Percentiles rank a stretch among this genome's conserved stretches.
phyloP scores from a whole-genome alignment of 176 grass and related monocot species.

The Cenchrus purpureus region DNA sequence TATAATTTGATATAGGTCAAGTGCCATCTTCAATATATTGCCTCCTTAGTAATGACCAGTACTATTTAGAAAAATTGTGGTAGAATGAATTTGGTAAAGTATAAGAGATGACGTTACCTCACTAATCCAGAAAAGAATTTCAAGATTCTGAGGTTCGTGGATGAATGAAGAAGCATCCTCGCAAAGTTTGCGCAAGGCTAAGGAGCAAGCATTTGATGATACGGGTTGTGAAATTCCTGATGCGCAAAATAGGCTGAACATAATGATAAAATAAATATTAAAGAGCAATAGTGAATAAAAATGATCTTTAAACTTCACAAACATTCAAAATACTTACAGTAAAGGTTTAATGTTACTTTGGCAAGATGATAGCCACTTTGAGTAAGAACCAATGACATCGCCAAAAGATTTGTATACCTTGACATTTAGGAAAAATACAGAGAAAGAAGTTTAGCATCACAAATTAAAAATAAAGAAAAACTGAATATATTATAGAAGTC shows the following conservation, averaged over 20 bases:
- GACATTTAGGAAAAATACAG: conserved; percentile 37
- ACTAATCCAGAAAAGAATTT: conserved; percentile 94
- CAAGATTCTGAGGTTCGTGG: conserved; percentile 76
- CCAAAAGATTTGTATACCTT: conserved; percentile 94
- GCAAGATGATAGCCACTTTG: conserved; percentile 83
- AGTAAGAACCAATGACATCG: conserved; percentile 92
- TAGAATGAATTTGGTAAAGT: conserved; percentile 21
- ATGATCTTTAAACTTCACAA: conserved; percentile 27
- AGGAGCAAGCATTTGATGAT: conserved; percentile 84
- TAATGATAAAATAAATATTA: conserved; percentile 32
- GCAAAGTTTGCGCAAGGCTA: conserved; percentile 90
- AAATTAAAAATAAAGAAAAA: conserved; percentile 4
- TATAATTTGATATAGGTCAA: not conserved
- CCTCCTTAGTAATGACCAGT: not conserved
- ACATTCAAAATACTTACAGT: conserved; percentile 69
- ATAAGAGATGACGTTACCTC: conserved; percentile 61
- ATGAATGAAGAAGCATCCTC: conserved; percentile 86
- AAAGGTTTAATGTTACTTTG: conserved; percentile 73
- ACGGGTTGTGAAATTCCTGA: conserved; percentile 79
- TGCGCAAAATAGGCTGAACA: conserved; percentile 88
- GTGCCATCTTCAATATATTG: not conserved
- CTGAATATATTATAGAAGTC: not conserved
- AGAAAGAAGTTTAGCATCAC: conserved; percentile 41
- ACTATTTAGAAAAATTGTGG: conserved; percentile 18
- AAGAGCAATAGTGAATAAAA: conserved; percentile 20